phyloP scores from a whole-genome alignment of 2,329 filamentous ascomycete genomes.

The Colletotrichum costaricense region DNA sequence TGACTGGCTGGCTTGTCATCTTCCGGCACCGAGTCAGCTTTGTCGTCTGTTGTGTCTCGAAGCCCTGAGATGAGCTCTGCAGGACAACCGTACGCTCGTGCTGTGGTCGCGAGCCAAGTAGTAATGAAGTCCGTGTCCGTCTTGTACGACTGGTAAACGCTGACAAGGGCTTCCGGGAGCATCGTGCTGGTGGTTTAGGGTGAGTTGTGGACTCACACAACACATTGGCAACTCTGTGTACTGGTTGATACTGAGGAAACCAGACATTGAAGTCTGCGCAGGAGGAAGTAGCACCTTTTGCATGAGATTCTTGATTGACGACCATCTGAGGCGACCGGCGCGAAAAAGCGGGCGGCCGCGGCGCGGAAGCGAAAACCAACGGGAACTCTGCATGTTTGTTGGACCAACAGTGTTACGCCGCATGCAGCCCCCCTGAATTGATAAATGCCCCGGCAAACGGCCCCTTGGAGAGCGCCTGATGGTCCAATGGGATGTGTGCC shows the following conservation, averaged over 20 bases:
- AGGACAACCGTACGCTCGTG: neutral
- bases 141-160: neutral
- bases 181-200: neutral
- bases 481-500: neutral
- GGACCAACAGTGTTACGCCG: neutral
- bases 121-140: neutral
- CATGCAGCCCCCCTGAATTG: neutral
- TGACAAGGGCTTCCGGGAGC: neutral
- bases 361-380: neutral
- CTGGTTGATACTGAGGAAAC: neutral
- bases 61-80: neutral
- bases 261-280: neutral
- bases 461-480: neutral
- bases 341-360: neutral
- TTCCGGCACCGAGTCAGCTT: neutral
- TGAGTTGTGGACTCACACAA: neutral
- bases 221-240: neutral
- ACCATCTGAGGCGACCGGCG: neutral
- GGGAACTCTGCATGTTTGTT: neutral
- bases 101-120: neutral
- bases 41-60: neutral
- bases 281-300: neutral
- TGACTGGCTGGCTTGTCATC: neutral
- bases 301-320: neutral
- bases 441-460: neutral